Conservation (phyloP, 768 basidiomycete genomes). For the Macrolepiota fuliginosa region DNA sequence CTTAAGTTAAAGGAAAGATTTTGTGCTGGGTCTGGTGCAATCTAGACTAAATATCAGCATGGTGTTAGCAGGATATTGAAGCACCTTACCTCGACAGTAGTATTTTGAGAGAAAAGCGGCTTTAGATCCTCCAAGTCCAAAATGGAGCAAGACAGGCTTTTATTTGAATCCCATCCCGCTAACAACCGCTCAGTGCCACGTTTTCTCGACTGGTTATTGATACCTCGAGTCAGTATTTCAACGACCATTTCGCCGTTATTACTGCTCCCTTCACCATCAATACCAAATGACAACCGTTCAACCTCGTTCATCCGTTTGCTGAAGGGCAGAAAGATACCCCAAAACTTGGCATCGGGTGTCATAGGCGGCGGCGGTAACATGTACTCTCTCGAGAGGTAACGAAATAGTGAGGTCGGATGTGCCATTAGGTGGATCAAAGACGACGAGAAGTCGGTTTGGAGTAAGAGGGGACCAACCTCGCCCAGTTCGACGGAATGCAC, state of each 20-base stretch:
- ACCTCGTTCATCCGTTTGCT: constrained; percentile 60
- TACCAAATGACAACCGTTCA: constrained; percentile 59
- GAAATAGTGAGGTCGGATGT: constrained; percentile 69
- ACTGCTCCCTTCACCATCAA: constrained; percentile 49
- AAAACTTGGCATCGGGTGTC: constrained; percentile 69
- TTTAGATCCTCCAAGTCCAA: constrained; percentile 51
- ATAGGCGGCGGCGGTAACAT: constrained; percentile 68
- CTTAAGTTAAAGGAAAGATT: constrained; percentile 85
- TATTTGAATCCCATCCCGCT: constrained; percentile 55
- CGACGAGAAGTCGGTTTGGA: constrained; percentile 61
- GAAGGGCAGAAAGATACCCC: constrained; percentile 71
- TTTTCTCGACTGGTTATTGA: constrained; percentile 35
- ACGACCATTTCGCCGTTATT: constrained; percentile 51
- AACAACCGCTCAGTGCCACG: constrained; percentile 57
- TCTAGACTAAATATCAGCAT: not conserved
- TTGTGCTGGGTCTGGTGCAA: constrained; percentile 57
- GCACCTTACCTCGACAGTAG: constrained; percentile 27
- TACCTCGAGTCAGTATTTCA: constrained; percentile 56
- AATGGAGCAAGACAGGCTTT: constrained; percentile 41
- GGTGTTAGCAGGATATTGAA: not conserved
- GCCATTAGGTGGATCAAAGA: constrained; percentile 62
- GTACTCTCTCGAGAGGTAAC: constrained; percentile 67
- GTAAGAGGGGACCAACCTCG: constrained; percentile 51
- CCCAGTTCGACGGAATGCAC: constrained; percentile 53
- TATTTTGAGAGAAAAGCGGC: constrained; percentile 40